Evolutionary conservation across 805 yeast genomes (phyloP).

Genomic region (Candida chilensis): DNA sequence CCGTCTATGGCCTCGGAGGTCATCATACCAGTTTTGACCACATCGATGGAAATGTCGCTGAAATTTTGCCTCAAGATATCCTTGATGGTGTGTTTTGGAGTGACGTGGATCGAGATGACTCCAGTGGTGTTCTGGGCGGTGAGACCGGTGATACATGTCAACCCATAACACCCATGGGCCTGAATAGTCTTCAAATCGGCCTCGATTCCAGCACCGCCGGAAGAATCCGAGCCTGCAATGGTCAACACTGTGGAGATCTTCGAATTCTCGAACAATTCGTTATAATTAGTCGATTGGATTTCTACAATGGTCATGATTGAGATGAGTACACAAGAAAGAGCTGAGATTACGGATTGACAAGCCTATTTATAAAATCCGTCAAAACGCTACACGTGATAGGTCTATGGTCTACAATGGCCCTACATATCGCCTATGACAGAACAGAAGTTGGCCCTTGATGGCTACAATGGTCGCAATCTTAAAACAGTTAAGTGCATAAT

Average conservation of each 20-base stretch:
- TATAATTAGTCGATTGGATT: too few species aligned
- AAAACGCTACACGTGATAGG: too few species aligned
- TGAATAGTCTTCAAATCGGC: constrained; percentile 79
- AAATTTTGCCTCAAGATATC: constrained; percentile 44
- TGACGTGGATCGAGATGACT: constrained; percentile 27
- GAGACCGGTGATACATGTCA: constrained; percentile 69
- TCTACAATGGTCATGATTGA: too few species aligned
- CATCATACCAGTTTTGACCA: constrained; percentile 75
- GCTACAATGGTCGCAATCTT: too few species aligned
- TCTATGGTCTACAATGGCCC: too few species aligned
- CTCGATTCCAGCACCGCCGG: constrained; percentile 91
- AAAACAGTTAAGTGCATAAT: too few species aligned
- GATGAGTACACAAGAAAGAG: too few species aligned
- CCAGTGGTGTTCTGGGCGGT: constrained; percentile 69
- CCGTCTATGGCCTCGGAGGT: constrained; percentile 44
- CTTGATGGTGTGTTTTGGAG: constrained; percentile 33
- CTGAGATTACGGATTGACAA: too few species aligned
- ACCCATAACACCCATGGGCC: constrained; percentile 67
- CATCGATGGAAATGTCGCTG: constrained; percentile 54
- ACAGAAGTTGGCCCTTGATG: too few species aligned
- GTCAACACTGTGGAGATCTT: constrained; percentile 29
- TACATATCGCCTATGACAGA: too few species aligned
- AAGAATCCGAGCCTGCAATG: constrained; percentile 71
- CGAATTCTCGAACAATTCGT: too few species aligned
- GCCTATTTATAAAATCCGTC: too few species aligned